A percentile compares a stretch with the other conserved stretches of the same genome.
Conservation (phyloP, 805 yeast species). For the Suhomyces vadensis region DNA sequence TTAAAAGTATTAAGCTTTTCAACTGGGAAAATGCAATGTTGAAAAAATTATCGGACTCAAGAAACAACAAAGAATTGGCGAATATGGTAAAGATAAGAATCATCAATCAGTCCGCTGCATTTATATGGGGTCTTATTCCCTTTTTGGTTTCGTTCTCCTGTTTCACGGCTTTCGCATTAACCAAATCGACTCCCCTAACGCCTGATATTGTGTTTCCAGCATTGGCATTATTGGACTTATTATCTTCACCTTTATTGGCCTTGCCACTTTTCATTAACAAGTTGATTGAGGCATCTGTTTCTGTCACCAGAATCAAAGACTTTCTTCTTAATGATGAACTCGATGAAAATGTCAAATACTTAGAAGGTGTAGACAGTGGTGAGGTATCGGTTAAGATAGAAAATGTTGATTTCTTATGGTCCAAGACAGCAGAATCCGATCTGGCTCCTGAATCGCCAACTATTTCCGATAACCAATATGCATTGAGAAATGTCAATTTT, state of each 20-base stretch:
- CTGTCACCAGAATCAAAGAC: constrained; percentile 52
- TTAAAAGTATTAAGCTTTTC: constrained; percentile 28
- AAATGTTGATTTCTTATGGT: constrained; percentile 24
- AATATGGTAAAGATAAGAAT: constrained; percentile 17
- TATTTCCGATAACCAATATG: constrained; percentile 8
- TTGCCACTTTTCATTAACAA: constrained; percentile 60
- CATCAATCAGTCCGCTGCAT: constrained; percentile 14
- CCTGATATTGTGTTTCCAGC: constrained; percentile 32
- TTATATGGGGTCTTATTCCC: constrained; percentile 28
- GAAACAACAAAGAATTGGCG: constrained; percentile 22
- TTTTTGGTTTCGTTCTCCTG: constrained; percentile 24
- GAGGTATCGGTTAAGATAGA: constrained; percentile 21
- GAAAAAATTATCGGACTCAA: constrained; percentile 17
- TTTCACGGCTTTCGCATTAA: constrained; percentile 21
- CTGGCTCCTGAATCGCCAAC: no score
- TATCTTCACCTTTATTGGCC: constrained; percentile 58
- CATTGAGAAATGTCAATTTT: constrained; percentile 22
- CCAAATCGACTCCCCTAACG: constrained; percentile 18
- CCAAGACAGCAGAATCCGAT: constrained; percentile 12
- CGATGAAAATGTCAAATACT: constrained; percentile 12
- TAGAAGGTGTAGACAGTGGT: constrained; percentile 5
- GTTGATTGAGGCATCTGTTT: constrained; percentile 58
- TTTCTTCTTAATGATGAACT: constrained; percentile 39
- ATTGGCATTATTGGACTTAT: constrained; percentile 31
- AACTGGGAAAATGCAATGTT: constrained; percentile 31